Evolutionary conservation across 2,329 filamentous ascomycete species (phyloP).

Genomic region (Neoscytalidium dimidiatum): DNA sequence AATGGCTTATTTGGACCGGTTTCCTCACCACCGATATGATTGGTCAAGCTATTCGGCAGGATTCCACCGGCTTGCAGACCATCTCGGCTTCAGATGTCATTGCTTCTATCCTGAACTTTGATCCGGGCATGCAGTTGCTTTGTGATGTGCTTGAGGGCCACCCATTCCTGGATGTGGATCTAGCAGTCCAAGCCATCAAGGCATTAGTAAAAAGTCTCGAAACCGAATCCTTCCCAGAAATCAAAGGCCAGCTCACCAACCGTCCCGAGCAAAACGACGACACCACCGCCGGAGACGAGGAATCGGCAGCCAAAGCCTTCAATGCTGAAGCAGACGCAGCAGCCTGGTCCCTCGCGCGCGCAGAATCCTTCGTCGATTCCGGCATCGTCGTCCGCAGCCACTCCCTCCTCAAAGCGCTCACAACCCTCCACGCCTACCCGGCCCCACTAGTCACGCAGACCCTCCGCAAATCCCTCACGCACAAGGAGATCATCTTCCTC

Average conservation of each 20-base stretch:
- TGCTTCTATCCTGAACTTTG: constrained; percentile 62
- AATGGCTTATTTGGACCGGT: constrained; percentile 62
- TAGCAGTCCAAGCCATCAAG: constrained; percentile 67
- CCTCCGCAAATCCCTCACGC: constrained; percentile 64
- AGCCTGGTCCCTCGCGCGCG: constrained; percentile 63
- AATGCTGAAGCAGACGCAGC: constrained; percentile 41
- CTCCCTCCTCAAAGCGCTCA: constrained; percentile 67
- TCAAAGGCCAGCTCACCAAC: constrained; percentile 43
- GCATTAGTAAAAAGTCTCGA: constrained; percentile 71
- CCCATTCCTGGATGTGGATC: constrained; percentile 65
- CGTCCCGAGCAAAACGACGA: constrained; percentile 30
- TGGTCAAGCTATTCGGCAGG: constrained; percentile 41
- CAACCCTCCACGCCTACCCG: constrained; percentile 67
- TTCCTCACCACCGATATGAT: constrained; percentile 47
- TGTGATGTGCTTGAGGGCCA: constrained; percentile 63
- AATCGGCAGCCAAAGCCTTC: constrained; percentile 37
- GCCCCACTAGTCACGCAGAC: constrained; percentile 60
- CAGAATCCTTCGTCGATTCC: constrained; percentile 66
- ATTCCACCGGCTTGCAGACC: constrained; percentile 41
- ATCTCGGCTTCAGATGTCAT: constrained; percentile 64
- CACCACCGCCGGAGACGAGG: not conserved
- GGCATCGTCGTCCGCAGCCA: constrained; percentile 64
- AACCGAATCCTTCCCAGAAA: constrained; percentile 31
- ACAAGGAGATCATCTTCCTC: constrained; percentile 69
- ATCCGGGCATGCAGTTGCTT: constrained; percentile 68